These are phyloP conservation scores for Pisolithus albus DNA, from an alignment of 768 basidiomycete species.

Conservation along the genomic window DNA sequence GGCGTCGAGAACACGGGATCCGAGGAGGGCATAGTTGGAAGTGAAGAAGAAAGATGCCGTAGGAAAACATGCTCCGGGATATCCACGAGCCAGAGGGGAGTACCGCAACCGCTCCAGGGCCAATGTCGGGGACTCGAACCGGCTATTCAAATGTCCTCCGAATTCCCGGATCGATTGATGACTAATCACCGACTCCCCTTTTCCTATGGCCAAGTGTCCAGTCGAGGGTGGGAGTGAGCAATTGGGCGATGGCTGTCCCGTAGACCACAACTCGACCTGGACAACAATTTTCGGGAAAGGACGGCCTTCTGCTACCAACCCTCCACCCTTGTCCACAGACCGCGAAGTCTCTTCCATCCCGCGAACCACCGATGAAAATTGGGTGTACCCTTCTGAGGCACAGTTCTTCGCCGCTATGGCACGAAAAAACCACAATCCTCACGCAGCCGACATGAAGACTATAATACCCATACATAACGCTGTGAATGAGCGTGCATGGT, in stretches of 20 bases:
- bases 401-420: conserved; percentile 98
- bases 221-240: conserved; percentile 35
- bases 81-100: neutral
- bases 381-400: conserved; percentile 98
- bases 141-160: neutral
- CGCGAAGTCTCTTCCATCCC: conserved; percentile 90
- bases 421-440: conserved; percentile 87
- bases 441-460: conserved; percentile 84
- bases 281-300: conserved; percentile 21
- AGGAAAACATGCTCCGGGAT: neutral
- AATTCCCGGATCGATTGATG: too few species aligned
- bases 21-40: conserved; percentile 56
- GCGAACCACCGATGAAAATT: conserved; percentile 59
- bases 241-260: conserved; percentile 47
- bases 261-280: conserved; percentile 53
- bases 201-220: conserved; percentile 38
- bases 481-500: conserved; percentile 93
- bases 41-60: neutral
- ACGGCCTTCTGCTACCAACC: neutral
- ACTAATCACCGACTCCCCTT: conserved; percentile 2
- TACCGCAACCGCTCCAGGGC: too few species aligned
- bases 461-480: conserved; percentile 99
- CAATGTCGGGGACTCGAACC: neutral
- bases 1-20: conserved; percentile 61
- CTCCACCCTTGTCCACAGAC: conserved; percentile 50